phyloP scores from a whole-genome alignment of 2,329 filamentous ascomycete genomes.

The Monilinia fructicola region DNA sequence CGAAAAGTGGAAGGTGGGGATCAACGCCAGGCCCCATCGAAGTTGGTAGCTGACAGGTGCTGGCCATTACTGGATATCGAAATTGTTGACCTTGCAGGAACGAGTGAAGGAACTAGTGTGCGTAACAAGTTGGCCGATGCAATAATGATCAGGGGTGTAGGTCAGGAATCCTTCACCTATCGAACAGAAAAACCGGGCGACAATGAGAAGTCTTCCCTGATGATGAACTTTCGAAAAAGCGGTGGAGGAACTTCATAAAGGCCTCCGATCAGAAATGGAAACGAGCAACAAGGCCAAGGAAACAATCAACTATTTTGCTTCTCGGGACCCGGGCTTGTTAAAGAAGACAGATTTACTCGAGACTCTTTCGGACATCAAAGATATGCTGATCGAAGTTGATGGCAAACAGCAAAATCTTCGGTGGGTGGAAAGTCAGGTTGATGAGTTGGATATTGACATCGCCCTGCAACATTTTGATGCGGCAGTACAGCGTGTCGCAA shows the following conservation, averaged over 20 bases:
- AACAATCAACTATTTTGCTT: constrained; percentile 82
- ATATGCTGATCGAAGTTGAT: constrained; percentile 92
- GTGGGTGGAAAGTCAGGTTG: constrained; percentile 93
- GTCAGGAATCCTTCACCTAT: constrained; percentile 91
- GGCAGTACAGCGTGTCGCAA: constrained; percentile 81
- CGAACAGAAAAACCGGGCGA: constrained; percentile 80
- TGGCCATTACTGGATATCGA: constrained; percentile 93
- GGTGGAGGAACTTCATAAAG: constrained; percentile 86
- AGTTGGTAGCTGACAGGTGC: constrained; percentile 89
- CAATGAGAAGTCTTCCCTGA: constrained; percentile 73
- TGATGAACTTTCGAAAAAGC: constrained; percentile 93
- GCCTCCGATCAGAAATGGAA: constrained; percentile 80
- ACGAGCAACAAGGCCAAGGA: constrained; percentile 81
- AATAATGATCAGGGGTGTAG: constrained; percentile 83
- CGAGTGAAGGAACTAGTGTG: constrained; percentile 55
- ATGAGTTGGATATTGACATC: constrained; percentile 94
- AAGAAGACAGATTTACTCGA: constrained; percentile 81
- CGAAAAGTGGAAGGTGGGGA: constrained; percentile 71
- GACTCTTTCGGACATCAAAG: constrained; percentile 73
- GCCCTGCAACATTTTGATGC: constrained; percentile 86
- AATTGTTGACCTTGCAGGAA: constrained; percentile 80
- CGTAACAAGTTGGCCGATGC: constrained; percentile 74
- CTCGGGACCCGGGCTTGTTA: constrained; percentile 71
- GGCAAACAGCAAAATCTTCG: constrained; percentile 94
- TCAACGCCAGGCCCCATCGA: constrained; percentile 56